phyloP scores from a whole-genome alignment of 179 eudicot genomes.

The Vitellaria paradoxa region DNA sequence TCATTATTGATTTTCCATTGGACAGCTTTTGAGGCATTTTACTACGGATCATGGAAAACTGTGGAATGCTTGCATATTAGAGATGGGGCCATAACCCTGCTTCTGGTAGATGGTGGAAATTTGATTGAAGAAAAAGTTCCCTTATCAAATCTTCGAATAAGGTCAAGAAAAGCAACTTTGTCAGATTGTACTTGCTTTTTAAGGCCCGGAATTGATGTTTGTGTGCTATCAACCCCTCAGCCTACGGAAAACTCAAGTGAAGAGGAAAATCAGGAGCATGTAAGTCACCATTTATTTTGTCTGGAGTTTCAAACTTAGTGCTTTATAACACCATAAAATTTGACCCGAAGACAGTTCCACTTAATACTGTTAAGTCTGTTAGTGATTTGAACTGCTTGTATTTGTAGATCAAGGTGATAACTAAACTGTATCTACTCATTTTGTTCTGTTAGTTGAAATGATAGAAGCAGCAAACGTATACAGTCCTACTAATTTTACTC shows the following conservation, averaged over 20 bases:
- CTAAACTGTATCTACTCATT: too few relatives aligned
- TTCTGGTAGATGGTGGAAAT: conserved; percentile 47
- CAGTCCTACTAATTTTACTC: too few relatives aligned
- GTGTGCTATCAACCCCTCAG: conserved; percentile 45
- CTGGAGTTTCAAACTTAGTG: neutral
- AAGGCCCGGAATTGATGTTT: conserved; percentile 85
- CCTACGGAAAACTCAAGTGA: conserved; percentile 35
- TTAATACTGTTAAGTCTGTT: too few relatives aligned
- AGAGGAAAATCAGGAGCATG: conserved; percentile 34
- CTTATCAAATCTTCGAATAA: conserved; percentile 63
- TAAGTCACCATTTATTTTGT: conserved; percentile 26
- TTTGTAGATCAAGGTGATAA: too few relatives aligned
- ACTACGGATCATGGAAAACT: conserved; percentile 55
- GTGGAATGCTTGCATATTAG: conserved; percentile 65
- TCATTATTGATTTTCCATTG: conserved; percentile 5
- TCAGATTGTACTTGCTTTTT: conserved; percentile 75
- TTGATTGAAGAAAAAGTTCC: conserved; percentile 52
- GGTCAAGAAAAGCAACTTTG: conserved; percentile 68
- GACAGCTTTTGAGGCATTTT: conserved; percentile 84
- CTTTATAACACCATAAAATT: neutral
- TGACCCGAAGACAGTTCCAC: neutral
- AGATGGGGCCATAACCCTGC: conserved; percentile 47
- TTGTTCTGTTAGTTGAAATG: too few relatives aligned
- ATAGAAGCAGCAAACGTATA: too few relatives aligned
- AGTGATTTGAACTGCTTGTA: too few relatives aligned